Evolutionary conservation across 768 basidiomycete genomes (phyloP), one percentile per base, ranked within the genome.

Genomic region (Leccinum olivaceopallidum): DNA sequence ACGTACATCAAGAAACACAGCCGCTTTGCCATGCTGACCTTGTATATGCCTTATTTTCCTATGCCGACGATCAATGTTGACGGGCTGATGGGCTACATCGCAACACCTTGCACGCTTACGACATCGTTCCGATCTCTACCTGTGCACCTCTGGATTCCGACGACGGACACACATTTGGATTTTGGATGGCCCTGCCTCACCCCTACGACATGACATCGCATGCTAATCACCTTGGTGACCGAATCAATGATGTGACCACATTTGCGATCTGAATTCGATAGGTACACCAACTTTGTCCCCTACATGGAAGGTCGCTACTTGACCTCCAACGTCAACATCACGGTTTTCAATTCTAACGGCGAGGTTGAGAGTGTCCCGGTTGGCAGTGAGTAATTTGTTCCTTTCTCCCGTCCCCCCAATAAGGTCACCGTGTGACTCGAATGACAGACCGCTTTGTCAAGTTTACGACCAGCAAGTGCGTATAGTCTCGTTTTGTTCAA

Each of bases 291-390:
- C 70, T 89, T 93, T 66, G 85, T 77, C 4, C 87, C 85, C 3
- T 76, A 83, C 51, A 80, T 86, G 72, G 78, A 83, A 9, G 92
- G 89, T 6, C 81, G 86, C 50, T 95, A 94, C 71, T 76, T 97
- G 52, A 85, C 92, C 1, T 91, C 88, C 2, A 96, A 96, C 66
- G 90, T 85, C 58, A 91, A 95, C 75, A 91, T 96, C 20, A 53
- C 52, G 8, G 20, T 53, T 34, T 53, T 53, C 14, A 80, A 83
- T 65, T 65, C 75, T 44, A 57, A 72, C 13, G 78, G 76, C 16
- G 60, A 75, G 26, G 61, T 59, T 2, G 70, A 74, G 60, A 80
- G 73, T 53, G 74, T 80, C 1, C 80, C 82, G 0, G 70, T 83
- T 44, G 83, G 84, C n/a, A 75, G 79, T 79, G 60, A 59, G 77